Evolutionary conservation across 164 flowering plant genomes (phyloP), one percentile per base, ranked within the genome.

Genomic region (Brasenia schreberi): DNA sequence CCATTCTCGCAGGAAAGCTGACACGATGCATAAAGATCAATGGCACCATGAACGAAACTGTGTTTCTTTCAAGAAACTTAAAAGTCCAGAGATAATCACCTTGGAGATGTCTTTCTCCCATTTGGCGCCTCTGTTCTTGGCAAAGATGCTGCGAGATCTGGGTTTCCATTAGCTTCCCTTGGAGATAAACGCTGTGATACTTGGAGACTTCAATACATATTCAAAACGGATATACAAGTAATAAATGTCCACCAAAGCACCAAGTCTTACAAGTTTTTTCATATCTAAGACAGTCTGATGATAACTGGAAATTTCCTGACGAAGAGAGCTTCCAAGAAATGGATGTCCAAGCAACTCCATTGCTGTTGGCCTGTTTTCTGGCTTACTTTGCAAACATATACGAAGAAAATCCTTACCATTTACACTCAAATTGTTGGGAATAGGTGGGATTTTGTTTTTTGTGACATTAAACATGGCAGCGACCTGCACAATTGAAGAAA

Each of bases 401-500:
- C 67, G 71, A n/a, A 93, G 65, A 70, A 93, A 93, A 70, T 88
- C 94, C 78, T 88, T 88, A 27, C 94, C 97, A 45, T 88, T 88
- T 10, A 77, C 33, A 70, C 97, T 90, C 67, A 93, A 73, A 42
- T 80, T 66, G 76, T 88, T 88, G 9, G 98, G 98, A 67, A 93
- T 76, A 11, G 87, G 83, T 62, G 97, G 98, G 70, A 82, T 73
- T 73, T 86, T 89, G 56, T 71, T 71, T 64, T 65, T 82, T 79
- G 87, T 53, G 59, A 84, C 94, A 76, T 90, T 90, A 73, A 93
- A 93, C 92, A 93, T 82, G 4, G 98, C 98, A 64, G 92, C 92
- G 74, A 89, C 87, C 98, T 92, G 81, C 71, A 77, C 68, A 19
- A 12, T 45, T 12, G 12, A 45, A 45, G 12, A 45, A 12, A 45